phyloP scores from a whole-genome alignment of 306 rosid genomes.

The Cicer cuneatum region DNA sequence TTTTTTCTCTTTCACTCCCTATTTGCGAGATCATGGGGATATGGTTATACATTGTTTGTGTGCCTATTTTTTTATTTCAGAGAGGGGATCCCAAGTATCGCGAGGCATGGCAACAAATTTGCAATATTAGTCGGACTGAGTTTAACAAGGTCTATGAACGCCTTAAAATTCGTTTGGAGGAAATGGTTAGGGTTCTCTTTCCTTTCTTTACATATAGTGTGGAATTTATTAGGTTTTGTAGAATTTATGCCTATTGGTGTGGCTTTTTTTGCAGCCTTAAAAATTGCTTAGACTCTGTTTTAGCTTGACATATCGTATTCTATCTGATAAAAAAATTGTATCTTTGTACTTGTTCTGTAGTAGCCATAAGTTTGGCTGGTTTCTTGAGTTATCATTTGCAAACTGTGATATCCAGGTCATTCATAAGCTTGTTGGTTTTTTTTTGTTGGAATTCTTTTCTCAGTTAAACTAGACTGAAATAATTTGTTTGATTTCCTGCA shows the following conservation, averaged over 20 bases:
- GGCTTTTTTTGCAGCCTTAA: too few species aligned
- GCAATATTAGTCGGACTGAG: conserved; percentile 82
- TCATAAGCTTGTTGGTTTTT: neutral
- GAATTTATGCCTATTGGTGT: neutral
- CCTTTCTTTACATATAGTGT: neutral
- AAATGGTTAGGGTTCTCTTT: conserved; percentile 23
- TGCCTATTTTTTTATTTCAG: conserved; percentile 52
- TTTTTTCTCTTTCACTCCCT: neutral
- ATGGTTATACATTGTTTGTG: conserved; percentile 4
- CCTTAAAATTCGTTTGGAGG: conserved; percentile 51
- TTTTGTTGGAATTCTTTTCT: conserved; percentile 5
- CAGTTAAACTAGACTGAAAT: neutral
- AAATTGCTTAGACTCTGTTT: conserved; percentile 7
- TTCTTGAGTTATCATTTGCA: neutral
- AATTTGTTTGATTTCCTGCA: neutral
- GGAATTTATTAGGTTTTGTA: neutral
- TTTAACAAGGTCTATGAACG: conserved; percentile 82
- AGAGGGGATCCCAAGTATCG: conserved; percentile 76
- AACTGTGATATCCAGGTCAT: neutral
- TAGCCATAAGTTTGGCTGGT: neutral
- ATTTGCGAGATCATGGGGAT: neutral
- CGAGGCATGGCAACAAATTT: conserved; percentile 78
- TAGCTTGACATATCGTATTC: neutral
- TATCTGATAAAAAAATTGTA: neutral
- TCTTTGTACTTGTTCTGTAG: neutral